Base-by-base conservation (phyloP, 202 grass and related monocot species). In the Eragrostis tef region DNA sequence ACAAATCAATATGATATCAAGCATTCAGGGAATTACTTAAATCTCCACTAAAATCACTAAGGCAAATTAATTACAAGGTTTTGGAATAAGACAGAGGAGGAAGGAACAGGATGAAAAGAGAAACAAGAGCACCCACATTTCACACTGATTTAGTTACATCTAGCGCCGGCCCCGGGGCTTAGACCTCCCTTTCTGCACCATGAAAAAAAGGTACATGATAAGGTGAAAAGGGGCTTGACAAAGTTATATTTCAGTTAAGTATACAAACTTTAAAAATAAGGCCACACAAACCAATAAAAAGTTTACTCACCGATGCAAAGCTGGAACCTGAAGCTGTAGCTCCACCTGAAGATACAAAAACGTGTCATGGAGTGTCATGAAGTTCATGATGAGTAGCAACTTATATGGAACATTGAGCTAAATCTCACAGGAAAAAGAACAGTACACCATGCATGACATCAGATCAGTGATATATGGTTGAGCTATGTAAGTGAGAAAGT, bases 301-400 rank as follows among this genome's bases (percentile, higher is more conserved):
- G 21, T 86, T 15, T 48, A 95, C 96, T 93, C 71, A 95, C 96
- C 58, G 92, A 93, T 86, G 96, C 95, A 26, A 98, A 95, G 77
- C 92, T 98, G 60, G 96, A 90, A 77, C 96, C 96, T 11, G 92
- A 98, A 83, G 81, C 88, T 72, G 83, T 93, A 71, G 88, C 90
- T 14, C 74, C 88, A 69, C 92, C 92, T 94, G 54, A 41, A 86
- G 53, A 48, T 74, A 85, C 43, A 91, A 15, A 49, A 10, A 89
- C 11, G 11, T 87, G n/a, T 67, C 25, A 48, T 36, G 41, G 56
- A 78, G 3, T 66, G 43, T 26, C 58, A 61, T 63, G 25, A 34
- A 63, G 26, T 63, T 63, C 15, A 25, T 80, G 19, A 61, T 21
- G 54, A 29, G 41, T 34, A 61, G 42, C 24, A 21, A 36, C 53